Evolutionary conservation across 169 alveolate genomes (phyloP), one percentile per base, ranked within the genome.

Genomic region (Plasmodium sp.): DNA sequence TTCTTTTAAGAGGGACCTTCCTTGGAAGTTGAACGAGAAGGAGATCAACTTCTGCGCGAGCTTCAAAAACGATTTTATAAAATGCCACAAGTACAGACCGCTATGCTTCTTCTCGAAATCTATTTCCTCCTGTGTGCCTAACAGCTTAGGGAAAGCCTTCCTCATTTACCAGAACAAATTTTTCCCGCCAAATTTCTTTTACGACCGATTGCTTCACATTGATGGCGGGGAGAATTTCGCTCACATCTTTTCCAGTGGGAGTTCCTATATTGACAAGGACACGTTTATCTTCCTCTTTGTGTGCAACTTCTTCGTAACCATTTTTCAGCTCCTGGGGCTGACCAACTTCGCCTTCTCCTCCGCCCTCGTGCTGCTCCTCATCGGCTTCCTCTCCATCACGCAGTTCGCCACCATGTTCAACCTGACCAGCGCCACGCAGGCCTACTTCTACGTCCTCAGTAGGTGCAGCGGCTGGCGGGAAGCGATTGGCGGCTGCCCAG

Each of bases 311-410:
- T 58, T 86, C 2, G 97, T 94, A 0, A 84, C 94, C 14, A 41
- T 79, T 5, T 93, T 96, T 71, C 97, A 95, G 74, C 43, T 95
- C 36, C 72, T 86, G 31, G 97, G 97, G 2, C 43, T 96, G 43
- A 95, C 96, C 0, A 95, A 93, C 79, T 96, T 96, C 81, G 96
- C 97, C 1, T 95, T 96, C 73, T 88, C 96, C 58, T 93, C 97
- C 16, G 94, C 96, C 62, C 81, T 96, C 36, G 90, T 95, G 1
- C 94, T 96, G 71, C 71, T 96, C 33, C 83, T 96, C 31, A 81
- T 94, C 12, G 95, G 95, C 3, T 96, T 95, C 62, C 81, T 96
- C 48, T 72, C 96, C 18, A 96, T 94, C 54, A 92, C 95, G 41
- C 97, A 96, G 93, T 93, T 96, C 51, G 83, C 94, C 41, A 48